Evolutionary conservation across 2,329 filamentous ascomycete species (phyloP).

Genomic region (Fonsecaea monophora): DNA sequence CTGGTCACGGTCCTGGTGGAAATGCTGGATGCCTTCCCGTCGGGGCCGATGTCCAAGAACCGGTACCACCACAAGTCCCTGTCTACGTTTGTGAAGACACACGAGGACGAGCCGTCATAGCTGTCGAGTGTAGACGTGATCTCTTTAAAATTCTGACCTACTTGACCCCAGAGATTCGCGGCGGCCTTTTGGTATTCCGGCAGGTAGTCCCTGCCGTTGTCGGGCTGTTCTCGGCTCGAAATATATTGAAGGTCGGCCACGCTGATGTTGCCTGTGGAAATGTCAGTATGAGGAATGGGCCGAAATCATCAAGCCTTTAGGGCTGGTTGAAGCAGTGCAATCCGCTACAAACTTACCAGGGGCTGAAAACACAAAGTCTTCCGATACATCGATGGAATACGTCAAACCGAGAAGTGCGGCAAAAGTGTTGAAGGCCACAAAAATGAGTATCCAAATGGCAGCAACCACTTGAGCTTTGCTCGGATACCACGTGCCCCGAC

Average conservation of each 20-base stretch:
- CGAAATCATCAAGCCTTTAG: not conserved
- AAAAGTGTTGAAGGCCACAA: slow-evolving; percentile 30
- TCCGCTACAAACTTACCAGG: too few relatives aligned
- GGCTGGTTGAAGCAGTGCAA: too few relatives aligned
- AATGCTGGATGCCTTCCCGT: not conserved
- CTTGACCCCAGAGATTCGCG: slow-evolving; percentile 32
- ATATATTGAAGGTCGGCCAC: slow-evolving; percentile 29
- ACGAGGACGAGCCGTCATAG: not conserved
- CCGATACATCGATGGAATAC: slow-evolving; percentile 35
- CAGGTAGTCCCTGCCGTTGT: slow-evolving; percentile 15
- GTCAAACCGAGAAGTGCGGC: slow-evolving; percentile 33
- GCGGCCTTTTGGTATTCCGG: slow-evolving; percentile 20
- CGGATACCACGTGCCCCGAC: slow-evolving; percentile 18
- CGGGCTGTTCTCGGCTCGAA: not conserved
- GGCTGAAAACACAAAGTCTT: not conserved
- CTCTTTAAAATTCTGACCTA: slow-evolving; percentile 27
- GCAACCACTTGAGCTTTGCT: slow-evolving; percentile 29
- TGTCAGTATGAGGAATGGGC: not conserved
- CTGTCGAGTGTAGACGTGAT: slow-evolving; percentile 46
- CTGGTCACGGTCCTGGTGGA: slow-evolving; percentile 22
- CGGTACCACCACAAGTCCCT: slow-evolving; percentile 17
- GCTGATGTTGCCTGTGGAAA: slow-evolving; percentile 15
- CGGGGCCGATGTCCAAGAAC: slow-evolving; percentile 21
- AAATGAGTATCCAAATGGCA: slow-evolving; percentile 28
- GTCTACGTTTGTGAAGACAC: slow-evolving; percentile 55